Evolutionary conservation across 2,329 filamentous ascomycete species (phyloP).

Genomic region (Aspergillus oerlinghausenensis): DNA sequence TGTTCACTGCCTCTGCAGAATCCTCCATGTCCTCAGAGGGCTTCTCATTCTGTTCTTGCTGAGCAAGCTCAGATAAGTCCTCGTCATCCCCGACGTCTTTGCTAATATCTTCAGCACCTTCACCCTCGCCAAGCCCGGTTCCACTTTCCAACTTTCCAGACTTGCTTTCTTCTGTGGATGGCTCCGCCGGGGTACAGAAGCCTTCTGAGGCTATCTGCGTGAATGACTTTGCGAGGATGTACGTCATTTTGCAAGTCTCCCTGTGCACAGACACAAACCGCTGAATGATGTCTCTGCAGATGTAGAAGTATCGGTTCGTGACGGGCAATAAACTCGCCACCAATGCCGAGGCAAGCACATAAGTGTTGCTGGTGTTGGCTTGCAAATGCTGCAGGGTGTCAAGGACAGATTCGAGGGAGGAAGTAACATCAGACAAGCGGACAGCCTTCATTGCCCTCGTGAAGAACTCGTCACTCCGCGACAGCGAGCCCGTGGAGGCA

Average conservation of each 20-base stretch:
- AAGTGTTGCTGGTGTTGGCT: conserved; percentile 37
- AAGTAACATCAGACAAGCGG: conserved; percentile 53
- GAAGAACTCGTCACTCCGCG: conserved; percentile 52
- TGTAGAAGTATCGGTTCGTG: conserved; percentile 64
- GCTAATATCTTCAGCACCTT: conserved; percentile 94
- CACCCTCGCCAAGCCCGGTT: conserved; percentile 89
- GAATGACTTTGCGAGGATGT: conserved; percentile 72
- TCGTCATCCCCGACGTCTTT: conserved; percentile 95
- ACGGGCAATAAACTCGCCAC: conserved; percentile 65
- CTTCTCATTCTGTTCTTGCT: conserved; percentile 68
- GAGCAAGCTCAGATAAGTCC: conserved; percentile 83
- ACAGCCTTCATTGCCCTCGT: conserved; percentile 54
- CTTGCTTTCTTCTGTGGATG: conserved; percentile 65
- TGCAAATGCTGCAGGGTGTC: conserved; percentile 44
- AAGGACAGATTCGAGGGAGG: conserved; percentile 43
- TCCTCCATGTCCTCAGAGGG: conserved; percentile 42
- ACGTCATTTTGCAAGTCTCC: conserved; percentile 68
- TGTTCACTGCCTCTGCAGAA: conserved; percentile 46
- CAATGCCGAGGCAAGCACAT: conserved; percentile 52
- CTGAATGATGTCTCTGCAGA: conserved; percentile 55
- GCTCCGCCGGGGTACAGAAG: conserved; percentile 86
- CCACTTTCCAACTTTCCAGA: conserved; percentile 81
- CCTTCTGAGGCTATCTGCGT: conserved; percentile 74
- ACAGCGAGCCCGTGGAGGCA: conserved; percentile 62
- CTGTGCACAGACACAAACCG: conserved; percentile 63